Conservation (phyloP, 2,329 filamentous ascomycete genomes). For the Curvularia hawaiiensis region DNA sequence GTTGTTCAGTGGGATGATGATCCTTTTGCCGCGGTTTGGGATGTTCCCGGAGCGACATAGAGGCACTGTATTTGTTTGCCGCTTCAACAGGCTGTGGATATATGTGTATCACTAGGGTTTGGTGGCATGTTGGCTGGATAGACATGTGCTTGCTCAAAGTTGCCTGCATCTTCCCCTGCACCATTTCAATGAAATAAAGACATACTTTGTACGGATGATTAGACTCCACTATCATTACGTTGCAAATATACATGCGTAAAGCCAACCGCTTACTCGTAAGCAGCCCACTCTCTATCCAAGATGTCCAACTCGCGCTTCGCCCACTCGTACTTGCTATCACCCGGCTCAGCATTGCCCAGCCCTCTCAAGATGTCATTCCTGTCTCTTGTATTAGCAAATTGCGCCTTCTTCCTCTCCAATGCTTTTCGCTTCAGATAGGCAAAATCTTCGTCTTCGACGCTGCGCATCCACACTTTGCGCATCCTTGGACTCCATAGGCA, state of each 20-base stretch:
- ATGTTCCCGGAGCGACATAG: conserved; percentile 17
- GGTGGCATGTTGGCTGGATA: not conserved
- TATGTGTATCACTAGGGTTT: not conserved
- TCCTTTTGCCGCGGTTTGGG: conserved; percentile 56
- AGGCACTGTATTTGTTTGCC: not conserved
- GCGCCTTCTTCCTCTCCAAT: conserved; percentile 53
- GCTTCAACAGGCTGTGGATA: not conserved
- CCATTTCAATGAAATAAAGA: not conserved
- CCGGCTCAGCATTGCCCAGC: conserved; percentile 30
- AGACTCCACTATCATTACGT: not conserved
- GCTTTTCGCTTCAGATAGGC: conserved; percentile 66
- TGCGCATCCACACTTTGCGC: conserved; percentile 72
- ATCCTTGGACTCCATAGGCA: conserved; percentile 83
- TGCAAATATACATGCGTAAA: not conserved
- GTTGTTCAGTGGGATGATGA: conserved; percentile 57
- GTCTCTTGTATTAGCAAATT: conserved; percentile 52
- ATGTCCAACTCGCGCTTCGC: conserved; percentile 32
- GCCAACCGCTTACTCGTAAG: conserved; percentile 30
- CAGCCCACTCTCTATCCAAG: conserved; percentile 38
- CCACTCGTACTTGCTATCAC: conserved; percentile 31
- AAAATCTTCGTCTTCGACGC: conserved; percentile 70
- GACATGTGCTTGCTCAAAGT: not conserved
- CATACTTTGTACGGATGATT: not conserved
- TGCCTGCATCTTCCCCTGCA: not conserved
- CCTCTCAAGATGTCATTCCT: conserved; percentile 42